A percentile compares a stretch with the other conserved stretches of the same genome.
phyloP scores from a whole-genome alignment of 176 grass and related monocot genomes.

The Paspalum vaginatum region DNA sequence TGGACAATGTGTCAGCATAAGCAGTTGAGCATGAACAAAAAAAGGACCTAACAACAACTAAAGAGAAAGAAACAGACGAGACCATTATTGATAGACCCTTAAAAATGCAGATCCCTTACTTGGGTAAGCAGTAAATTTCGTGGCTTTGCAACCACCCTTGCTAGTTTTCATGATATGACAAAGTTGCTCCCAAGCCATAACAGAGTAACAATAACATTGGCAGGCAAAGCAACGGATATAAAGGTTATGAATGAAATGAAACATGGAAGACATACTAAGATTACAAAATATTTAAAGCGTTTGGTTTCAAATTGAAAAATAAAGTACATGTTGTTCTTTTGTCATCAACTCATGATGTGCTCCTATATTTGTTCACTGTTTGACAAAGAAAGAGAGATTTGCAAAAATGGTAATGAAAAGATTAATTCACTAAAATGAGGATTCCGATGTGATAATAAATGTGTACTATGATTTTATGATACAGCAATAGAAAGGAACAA shows the following conservation, averaged over 20 bases:
- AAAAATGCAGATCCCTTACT: not conserved
- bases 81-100: slow-evolving; percentile 10
- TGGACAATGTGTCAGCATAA: slow-evolving; percentile 29
- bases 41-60: not conserved
- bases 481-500: slow-evolving; percentile 27
- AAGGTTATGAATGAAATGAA: not conserved
- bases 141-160: not conserved
- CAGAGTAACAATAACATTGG: slow-evolving; percentile 13
- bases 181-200: not conserved
- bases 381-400: not conserved
- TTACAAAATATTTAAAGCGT: slow-evolving; percentile 13
- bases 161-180: slow-evolving; percentile 24
- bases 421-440: not conserved
- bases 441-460: not conserved
- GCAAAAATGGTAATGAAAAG: not conserved
- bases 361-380: not conserved
- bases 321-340: slow-evolving; percentile 17
- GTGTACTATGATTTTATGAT: slow-evolving; percentile 21
- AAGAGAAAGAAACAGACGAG: not conserved
- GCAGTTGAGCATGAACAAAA: slow-evolving; percentile 5
- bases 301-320: no score
- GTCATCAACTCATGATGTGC: not conserved
- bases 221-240: not conserved
- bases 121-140: not conserved
- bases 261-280: not conserved